Conservation (phyloP, 345 rosid genomes). For the Gossypium bickii region DNA sequence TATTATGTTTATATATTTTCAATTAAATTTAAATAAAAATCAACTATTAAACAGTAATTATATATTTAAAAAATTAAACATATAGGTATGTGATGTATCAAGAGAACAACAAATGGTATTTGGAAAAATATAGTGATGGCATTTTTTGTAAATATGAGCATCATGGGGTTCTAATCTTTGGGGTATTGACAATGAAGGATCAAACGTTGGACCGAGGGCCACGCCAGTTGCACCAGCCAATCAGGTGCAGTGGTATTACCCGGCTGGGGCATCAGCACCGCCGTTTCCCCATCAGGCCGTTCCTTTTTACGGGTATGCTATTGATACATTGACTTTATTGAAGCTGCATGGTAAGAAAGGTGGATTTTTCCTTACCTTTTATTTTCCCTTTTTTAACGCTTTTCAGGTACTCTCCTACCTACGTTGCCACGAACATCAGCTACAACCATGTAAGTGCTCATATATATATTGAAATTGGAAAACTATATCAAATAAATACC, state of each 20-base stretch:
- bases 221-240: slow-evolving; percentile 47
- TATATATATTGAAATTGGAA: too few relatives aligned
- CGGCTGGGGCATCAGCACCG: slow-evolving; percentile 39
- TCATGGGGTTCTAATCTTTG: slow-evolving; percentile 3
- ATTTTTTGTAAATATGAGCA: slow-evolving; percentile 14
- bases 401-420: slow-evolving; percentile 67
- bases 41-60: too few relatives aligned
- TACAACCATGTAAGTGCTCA: slow-evolving; percentile 61
- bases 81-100: too few relatives aligned
- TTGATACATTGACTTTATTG: not conserved
- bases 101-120: not conserved
- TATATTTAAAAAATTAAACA: too few relatives aligned
- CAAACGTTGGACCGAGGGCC: slow-evolving; percentile 48
- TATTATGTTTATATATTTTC: too few relatives aligned
- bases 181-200: slow-evolving; percentile 35
- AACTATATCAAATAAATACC: too few relatives aligned
- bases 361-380: slow-evolving; percentile 6
- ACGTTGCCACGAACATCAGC: slow-evolving; percentile 50
- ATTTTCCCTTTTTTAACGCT: not conserved
- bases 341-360: not conserved
- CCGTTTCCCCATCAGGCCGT: slow-evolving; percentile 64
- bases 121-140: not conserved
- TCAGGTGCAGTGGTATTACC: slow-evolving; percentile 84
- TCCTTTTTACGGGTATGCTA: slow-evolving; percentile 68
- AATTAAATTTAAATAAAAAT: too few relatives aligned